phyloP scores from a whole-genome alignment of 768 basidiomycete species.

The Lenzites betulinus region DNA sequence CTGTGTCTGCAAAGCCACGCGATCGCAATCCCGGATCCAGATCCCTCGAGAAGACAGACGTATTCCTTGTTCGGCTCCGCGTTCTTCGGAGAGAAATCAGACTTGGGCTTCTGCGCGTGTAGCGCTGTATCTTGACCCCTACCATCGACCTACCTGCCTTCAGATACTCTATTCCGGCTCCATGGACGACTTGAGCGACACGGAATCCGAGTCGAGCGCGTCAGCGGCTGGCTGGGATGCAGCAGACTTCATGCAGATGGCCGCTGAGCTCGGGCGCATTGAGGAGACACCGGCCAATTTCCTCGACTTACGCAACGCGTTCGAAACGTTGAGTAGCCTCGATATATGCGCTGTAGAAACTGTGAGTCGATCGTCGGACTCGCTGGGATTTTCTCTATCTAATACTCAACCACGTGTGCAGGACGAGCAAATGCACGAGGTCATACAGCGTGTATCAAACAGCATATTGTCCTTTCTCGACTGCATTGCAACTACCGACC shows the following conservation, averaged over 20 bases:
- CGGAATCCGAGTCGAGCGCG: constrained; percentile 53
- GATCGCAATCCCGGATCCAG: no score
- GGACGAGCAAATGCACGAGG: constrained; percentile 37
- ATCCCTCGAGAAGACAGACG: no score
- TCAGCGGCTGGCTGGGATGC: constrained; percentile 11
- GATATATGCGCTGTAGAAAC: constrained; percentile 18
- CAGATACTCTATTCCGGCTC: no score
- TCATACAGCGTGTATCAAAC: constrained; percentile 38
- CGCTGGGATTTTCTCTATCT: not conserved
- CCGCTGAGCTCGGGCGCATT: not conserved
- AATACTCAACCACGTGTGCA: constrained; percentile 13
- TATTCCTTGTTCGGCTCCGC: no score
- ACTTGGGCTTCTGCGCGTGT: no score
- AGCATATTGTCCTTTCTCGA: constrained; percentile 37
- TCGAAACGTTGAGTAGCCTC: constrained; percentile 10
- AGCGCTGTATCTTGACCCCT: no score
- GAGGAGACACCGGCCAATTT: not conserved
- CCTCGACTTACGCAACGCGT: not conserved
- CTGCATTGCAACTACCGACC: not conserved
- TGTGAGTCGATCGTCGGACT: not conserved
- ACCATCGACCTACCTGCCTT: no score
- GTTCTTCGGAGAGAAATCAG: no score
- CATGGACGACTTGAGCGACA: constrained; percentile 43
- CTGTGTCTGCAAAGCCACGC: no score
- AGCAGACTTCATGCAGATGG: constrained; percentile 16